Base-by-base conservation (phyloP, 768 basidiomycete species). In the Termitomyces heimii region DNA sequence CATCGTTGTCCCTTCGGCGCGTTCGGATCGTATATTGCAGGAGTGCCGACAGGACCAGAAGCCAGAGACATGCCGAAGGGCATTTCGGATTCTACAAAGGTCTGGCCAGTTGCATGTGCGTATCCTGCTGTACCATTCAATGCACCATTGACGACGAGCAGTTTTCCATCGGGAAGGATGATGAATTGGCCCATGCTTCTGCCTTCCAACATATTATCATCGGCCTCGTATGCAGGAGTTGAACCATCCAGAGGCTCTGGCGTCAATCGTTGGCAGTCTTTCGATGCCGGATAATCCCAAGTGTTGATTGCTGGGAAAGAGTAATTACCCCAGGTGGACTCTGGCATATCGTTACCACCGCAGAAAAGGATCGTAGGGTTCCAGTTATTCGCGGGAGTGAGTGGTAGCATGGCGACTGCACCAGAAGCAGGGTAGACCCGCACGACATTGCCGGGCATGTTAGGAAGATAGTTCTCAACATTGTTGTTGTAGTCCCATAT, bases 141-240 rank as follows among this genome's bases (percentile, higher is more conserved):
- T 16, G 80, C 94, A 57, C 94, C 94, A 68, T 95, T 95, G 63
- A 93, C 71, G 53, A 94, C 79, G 22, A 93, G 76, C n/a, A 94
- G 55, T 34, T 82, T 88, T 7, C 86, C 88, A 47, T 91, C 83
- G 0, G 93, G 85, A 8, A 97, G 85, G 39, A 81, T 79, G 70
- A 95, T 85, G 68, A 96, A 93, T 67, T 93, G 90, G 10, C 94
- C 92, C 94, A 98, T 98, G 28, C 89, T 91, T 20, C 93, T 82
- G 0, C 84, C 82, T 58, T 85, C 78, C 9, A 83, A 75, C 79
- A 94, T 84, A 57, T 82, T 70, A 60, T 95, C 93, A 57, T 93
- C 92, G 63, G 88, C 78, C 6, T 76, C 71, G 66, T 90, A 92
- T 0, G 63, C 70, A 0, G 85, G 77, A 0, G 76, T 37, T 1